Conservation (phyloP, 371 early-diverging fungal species). For the Chytridium lagenaria region DNA sequence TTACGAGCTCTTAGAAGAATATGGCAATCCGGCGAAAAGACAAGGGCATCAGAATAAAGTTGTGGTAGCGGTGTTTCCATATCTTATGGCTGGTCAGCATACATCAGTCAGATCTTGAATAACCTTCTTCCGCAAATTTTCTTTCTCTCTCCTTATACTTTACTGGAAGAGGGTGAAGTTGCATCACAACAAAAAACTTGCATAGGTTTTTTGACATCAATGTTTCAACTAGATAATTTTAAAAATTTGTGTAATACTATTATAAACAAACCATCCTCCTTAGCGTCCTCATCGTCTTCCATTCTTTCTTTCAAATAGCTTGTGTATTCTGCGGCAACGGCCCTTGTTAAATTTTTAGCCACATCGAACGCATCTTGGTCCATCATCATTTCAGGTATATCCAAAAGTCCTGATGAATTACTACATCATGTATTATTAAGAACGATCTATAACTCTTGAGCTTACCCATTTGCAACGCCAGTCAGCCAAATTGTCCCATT, state of each 20-base stretch:
- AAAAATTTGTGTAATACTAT: background rate
- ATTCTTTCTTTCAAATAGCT: slow-evolving; percentile 12
- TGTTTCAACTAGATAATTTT: background rate
- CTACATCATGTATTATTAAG: no score
- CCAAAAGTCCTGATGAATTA: slow-evolving; percentile 11
- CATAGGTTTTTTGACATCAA: slow-evolving; percentile 26
- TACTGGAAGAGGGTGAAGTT: background rate
- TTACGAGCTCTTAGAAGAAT: background rate
- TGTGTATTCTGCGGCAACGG: slow-evolving; percentile 2
- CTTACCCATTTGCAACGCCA: slow-evolving; percentile 17
- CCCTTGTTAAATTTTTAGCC: slow-evolving; percentile 8
- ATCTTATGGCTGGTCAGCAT: no score
- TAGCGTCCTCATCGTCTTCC: background rate
- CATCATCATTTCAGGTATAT: slow-evolving; percentile 22
- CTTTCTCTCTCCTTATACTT: background rate
- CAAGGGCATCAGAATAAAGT: background rate
- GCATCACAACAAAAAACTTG: slow-evolving; percentile 24
- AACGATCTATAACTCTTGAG: no score
- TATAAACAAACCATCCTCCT: slow-evolving; percentile 11
- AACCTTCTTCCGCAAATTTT: background rate
- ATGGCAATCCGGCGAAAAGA: slow-evolving; percentile 27
- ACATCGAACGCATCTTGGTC: background rate
- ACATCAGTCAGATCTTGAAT: background rate
- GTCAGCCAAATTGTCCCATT: slow-evolving; percentile 15
- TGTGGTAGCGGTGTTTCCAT: background rate